Conservation (phyloP, 2,329 filamentous ascomycete species). For the Beauveria sp. region DNA sequence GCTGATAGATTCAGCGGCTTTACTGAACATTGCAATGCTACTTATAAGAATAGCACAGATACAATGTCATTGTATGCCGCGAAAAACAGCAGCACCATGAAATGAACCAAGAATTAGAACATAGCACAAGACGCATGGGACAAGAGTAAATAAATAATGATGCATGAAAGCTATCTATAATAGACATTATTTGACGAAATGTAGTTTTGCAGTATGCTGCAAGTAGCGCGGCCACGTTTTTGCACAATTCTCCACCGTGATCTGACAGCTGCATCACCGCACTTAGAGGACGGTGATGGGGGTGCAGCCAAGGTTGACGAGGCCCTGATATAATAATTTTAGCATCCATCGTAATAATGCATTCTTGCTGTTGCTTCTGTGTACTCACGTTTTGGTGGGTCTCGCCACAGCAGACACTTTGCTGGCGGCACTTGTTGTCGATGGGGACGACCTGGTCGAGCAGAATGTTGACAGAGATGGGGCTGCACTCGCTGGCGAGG, state of each 20-base stretch:
- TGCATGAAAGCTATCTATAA: not conserved
- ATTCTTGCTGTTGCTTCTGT: too few relatives aligned
- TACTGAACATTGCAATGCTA: slow-evolving; percentile 30
- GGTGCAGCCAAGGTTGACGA: slow-evolving; percentile 4
- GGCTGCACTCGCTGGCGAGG: not conserved
- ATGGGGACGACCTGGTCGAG: not conserved
- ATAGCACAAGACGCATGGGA: not conserved
- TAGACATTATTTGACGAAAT: not conserved
- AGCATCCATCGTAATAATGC: too few relatives aligned
- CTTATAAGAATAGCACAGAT: slow-evolving; percentile 26
- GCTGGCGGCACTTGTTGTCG: not conserved
- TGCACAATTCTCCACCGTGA: not conserved
- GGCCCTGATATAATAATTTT: not conserved
- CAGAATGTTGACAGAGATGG: not conserved
- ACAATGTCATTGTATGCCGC: slow-evolving; percentile 26
- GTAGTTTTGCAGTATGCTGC: not conserved
- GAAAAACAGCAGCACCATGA: slow-evolving; percentile 20
- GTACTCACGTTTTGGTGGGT: not conserved
- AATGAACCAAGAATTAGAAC: not conserved
- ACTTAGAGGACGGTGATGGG: not conserved
- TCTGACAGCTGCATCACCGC: not conserved
- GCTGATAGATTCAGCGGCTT: slow-evolving; percentile 32
- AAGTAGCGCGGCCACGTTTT: too few relatives aligned
- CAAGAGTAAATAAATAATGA: not conserved
- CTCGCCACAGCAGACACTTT: not conserved